Conservation (phyloP, 2,329 filamentous ascomycete species). For the Scedosporium dehoogii region DNA sequence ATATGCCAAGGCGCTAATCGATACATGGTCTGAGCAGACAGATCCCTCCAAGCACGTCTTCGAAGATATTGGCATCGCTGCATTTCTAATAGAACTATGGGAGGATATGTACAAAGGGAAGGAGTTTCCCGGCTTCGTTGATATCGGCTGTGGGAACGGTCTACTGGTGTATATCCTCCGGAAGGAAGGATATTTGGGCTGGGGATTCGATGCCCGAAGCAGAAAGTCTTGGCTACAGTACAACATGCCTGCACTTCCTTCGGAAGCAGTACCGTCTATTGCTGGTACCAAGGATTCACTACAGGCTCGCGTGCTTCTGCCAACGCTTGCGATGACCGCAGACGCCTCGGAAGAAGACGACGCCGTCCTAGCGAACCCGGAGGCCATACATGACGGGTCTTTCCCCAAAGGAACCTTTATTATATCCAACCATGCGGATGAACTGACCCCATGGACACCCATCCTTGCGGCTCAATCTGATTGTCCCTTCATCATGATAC, state of each 20-base stretch:
- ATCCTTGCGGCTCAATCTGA: constrained; percentile 67
- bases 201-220: constrained; percentile 82
- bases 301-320: constrained; percentile 38
- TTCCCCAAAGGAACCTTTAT: constrained; percentile 77
- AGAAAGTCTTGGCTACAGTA: constrained; percentile 81
- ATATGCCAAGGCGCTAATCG: constrained; percentile 62
- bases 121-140: constrained; percentile 81
- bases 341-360: constrained; percentile 10
- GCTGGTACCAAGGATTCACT: constrained; percentile 18
- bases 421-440: constrained; percentile 93
- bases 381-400: constrained; percentile 43
- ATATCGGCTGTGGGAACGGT: constrained; percentile 93
- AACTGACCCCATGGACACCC: constrained; percentile 93
- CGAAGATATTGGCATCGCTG: constrained; percentile 83
- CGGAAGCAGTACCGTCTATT: not conserved
- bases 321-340: constrained; percentile 24
- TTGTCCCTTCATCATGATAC: constrained; percentile 83
- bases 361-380: constrained; percentile 9
- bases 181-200: constrained; percentile 72
- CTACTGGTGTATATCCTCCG: constrained; percentile 76
- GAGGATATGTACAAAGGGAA: constrained; percentile 59
- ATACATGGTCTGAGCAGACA: constrained; percentile 76
- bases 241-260: constrained; percentile 18
- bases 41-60: constrained; percentile 90
- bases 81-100: constrained; percentile 92